phyloP scores from a whole-genome alignment of 192 early-diverging fungal species.

The Backusella circina region DNA sequence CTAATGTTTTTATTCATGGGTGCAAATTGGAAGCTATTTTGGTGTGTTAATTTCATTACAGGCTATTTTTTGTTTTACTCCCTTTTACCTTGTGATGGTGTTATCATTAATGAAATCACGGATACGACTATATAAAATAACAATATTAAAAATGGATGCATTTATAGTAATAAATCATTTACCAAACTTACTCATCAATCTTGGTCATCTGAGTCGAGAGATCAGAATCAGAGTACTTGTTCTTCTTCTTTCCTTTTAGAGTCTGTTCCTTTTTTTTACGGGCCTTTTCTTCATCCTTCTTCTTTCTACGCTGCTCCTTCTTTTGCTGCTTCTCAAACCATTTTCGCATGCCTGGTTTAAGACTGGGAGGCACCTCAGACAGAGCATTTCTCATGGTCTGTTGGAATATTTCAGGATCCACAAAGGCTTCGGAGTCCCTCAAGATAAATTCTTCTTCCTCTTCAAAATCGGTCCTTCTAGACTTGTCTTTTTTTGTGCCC shows the following conservation, averaged over 20 bases:
- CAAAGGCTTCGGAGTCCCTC: background rate
- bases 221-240: background rate
- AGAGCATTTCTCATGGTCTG: conserved; percentile 11
- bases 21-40: conserved; percentile 31
- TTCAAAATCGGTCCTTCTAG: background rate
- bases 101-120: conserved; percentile 28
- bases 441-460: conserved; percentile 6
- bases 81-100: conserved; percentile 24
- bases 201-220: background rate
- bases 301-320: background rate
- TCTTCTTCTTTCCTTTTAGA: conserved; percentile 3
- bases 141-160: background rate
- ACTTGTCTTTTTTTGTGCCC: background rate
- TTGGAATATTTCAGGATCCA: conserved; percentile 7
- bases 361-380: conserved; percentile 12
- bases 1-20: conserved; percentile 42
- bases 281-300: background rate
- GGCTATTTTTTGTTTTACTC: background rate
- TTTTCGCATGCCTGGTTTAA: conserved; percentile 18
- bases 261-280: background rate
- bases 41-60: background rate
- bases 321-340: conserved; percentile 12
- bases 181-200: conserved; percentile 5
- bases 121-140: conserved; percentile 9
- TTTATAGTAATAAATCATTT: background rate